Evolutionary conservation across 306 rosid genomes (phyloP).

Genomic region (Sindora glabra): DNA sequence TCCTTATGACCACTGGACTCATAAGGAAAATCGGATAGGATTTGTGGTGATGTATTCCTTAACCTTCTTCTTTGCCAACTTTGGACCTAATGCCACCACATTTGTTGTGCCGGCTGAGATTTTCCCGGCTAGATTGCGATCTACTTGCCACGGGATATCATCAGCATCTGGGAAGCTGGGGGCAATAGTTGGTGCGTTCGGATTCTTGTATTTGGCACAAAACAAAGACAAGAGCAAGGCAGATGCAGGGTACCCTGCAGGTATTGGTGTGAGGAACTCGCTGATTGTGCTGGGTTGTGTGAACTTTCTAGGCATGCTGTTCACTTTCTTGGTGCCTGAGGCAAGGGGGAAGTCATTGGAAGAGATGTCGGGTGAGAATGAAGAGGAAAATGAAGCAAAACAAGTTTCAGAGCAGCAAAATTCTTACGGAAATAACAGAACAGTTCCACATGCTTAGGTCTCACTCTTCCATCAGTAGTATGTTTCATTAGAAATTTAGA

Average conservation of each 20-base stretch:
- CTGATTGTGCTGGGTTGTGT: slow-evolving; percentile 37
- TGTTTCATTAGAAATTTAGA: not conserved
- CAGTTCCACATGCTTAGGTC: slow-evolving; percentile 21
- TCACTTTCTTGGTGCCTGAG: slow-evolving; percentile 67
- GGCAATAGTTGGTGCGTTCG: slow-evolving; percentile 72
- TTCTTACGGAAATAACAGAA: not conserved
- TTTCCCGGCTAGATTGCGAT: slow-evolving; percentile 61
- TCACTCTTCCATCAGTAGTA: not conserved
- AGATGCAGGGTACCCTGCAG: slow-evolving; percentile 71
- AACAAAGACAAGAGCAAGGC: slow-evolving; percentile 38
- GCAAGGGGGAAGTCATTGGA: slow-evolving; percentile 65
- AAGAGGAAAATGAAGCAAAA: slow-evolving; percentile 26
- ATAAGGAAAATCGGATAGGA: slow-evolving; percentile 41
- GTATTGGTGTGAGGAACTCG: slow-evolving; percentile 57
- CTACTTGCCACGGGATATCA: slow-evolving; percentile 77
- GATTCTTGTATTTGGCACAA: slow-evolving; percentile 71
- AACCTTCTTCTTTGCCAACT: slow-evolving; percentile 69
- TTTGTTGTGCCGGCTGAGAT: slow-evolving; percentile 78
- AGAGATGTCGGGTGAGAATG: slow-evolving; percentile 66
- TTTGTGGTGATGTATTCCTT: slow-evolving; percentile 52
- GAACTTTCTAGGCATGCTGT: slow-evolving; percentile 51
- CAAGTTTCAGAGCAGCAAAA: not conserved
- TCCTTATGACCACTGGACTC: slow-evolving; percentile 71
- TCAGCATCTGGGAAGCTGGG: slow-evolving; percentile 67
- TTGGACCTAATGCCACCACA: slow-evolving; percentile 78